Evolutionary conservation across 352 stramenopile species (phyloP), one percentile per base, ranked within the genome.

Genomic region (Globisporangium paddicum): DNA sequence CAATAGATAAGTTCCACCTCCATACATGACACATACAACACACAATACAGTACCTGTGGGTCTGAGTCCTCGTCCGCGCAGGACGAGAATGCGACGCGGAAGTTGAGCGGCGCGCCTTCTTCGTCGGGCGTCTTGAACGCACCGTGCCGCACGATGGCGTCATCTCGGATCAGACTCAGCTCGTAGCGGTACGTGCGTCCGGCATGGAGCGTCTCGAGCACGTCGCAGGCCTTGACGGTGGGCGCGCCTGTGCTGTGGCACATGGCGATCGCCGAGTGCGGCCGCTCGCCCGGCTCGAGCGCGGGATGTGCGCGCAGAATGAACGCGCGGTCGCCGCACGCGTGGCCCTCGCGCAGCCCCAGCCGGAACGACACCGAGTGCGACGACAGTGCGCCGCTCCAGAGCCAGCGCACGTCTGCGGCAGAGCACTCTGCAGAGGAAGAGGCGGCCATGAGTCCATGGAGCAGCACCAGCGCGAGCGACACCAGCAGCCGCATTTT

Each of bases 1-100:
- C n/a, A n/a, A 26, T 40, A 14, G 49, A 44, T 51, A 54, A 55
- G 55, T 50, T 40, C 28, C 6, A 59, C 65, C n/a, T 32, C 18
- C 16, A 32, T 2, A 38, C 26, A 58, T 7, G 3, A 19, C 11
- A 49, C 35, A 50, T 35, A 46, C 14, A 23, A 14, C 7, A 47
- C 26, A 88, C 83, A 21, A n/a, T n/a, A n/a, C n/a, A n/a, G n/a
- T 53, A 55, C 55, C 58, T 59, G 49, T 23, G 86, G 83, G 56
- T 95, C 78, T 7, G 86, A 92, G 7, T 75, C 53, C 70, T 95
- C 82, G 53, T 95, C 86, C 2, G 83, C 83, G 58, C 86, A 95
- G 9, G 86, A 95, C 6, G 79, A 81, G 58, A 95, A 91, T 13
- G 71, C 77, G 47, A 95, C 73, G 53, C 81, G 70, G 62, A 90